These are phyloP conservation scores for Adansonia digitata DNA, from an alignment of 345 rosid genomes.

Conservation along the genomic window DNA sequence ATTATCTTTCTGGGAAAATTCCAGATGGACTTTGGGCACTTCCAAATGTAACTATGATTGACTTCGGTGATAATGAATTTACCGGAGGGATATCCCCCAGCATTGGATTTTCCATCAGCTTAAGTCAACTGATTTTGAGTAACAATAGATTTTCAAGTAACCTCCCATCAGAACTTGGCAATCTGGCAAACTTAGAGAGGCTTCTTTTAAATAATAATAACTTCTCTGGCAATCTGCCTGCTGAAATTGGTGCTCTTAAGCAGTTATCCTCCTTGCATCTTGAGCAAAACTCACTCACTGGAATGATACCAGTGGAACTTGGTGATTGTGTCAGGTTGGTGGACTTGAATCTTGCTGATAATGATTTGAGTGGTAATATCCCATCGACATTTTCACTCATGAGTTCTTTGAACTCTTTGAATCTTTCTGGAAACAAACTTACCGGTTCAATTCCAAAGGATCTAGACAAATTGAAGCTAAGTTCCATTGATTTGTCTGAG, in stretches of 20 bases:
- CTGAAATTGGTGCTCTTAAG: constrained; percentile 43
- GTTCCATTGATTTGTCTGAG: constrained; percentile 67
- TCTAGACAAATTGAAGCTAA: constrained; percentile 58
- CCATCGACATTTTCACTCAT: constrained; percentile 39
- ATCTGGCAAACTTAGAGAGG: constrained; percentile 47
- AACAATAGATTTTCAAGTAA: constrained; percentile 67
- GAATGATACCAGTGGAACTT: constrained; percentile 50
- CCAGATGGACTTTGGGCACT: constrained; percentile 61
- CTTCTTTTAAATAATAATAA: constrained; percentile 50
- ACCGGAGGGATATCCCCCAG: constrained; percentile 50
- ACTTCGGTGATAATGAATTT: constrained; percentile 63
- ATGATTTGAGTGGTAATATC: constrained; percentile 55
- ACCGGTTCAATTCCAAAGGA: constrained; percentile 52
- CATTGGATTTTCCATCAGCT: constrained; percentile 40
- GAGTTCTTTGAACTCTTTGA: constrained; percentile 62
- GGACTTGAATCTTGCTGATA: constrained; percentile 70
- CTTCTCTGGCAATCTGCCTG: constrained; percentile 57
- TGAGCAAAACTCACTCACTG: constrained; percentile 58
- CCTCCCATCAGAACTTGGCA: constrained; percentile 63
- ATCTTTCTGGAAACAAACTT: constrained; percentile 66
- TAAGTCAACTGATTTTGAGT: constrained; percentile 48
- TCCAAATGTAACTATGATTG: constrained; percentile 54
- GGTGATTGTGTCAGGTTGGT: constrained; percentile 50
- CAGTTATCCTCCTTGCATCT: constrained; percentile 66
- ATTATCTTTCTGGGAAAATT: constrained; percentile 55